Percentiles rank a stretch among this genome's conserved stretches.
These are phyloP conservation scores for Russula ochroleuca DNA, from an alignment of 768 basidiomycete genomes.

Conservation along the genomic window DNA sequence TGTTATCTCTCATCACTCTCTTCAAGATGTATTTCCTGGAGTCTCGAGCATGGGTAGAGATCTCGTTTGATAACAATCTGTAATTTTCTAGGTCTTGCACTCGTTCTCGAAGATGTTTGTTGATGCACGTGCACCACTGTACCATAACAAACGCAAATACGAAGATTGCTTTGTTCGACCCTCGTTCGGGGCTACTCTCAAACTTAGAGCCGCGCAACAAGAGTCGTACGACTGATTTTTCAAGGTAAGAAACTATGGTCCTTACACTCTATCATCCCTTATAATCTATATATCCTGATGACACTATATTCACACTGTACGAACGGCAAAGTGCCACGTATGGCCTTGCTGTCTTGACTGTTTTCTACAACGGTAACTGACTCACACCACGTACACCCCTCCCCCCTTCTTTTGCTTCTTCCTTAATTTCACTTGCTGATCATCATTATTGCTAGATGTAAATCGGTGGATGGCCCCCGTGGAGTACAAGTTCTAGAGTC, in stretches of 20 bases:
- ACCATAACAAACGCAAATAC: background rate
- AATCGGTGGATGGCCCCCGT: background rate
- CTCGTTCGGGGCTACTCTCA: too few species aligned
- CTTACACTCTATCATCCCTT: background rate
- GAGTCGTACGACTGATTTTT: background rate
- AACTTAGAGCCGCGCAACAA: too few species aligned
- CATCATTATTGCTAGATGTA: background rate
- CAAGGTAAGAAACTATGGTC: slow-evolving; percentile 10
- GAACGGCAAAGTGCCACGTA: slow-evolving; percentile 44
- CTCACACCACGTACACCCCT: slow-evolving; percentile 31
- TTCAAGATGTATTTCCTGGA: background rate
- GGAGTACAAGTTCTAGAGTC: background rate
- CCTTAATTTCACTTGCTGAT: slow-evolving; percentile 4
- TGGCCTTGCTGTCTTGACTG: slow-evolving; percentile 47
- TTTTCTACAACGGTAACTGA: slow-evolving; percentile 88
- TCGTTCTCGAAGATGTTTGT: background rate
- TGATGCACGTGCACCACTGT: background rate
- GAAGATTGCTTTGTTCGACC: too few species aligned
- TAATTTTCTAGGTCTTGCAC: too few species aligned
- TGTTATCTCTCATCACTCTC: background rate
- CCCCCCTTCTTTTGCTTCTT: background rate
- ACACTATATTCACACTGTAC: slow-evolving; percentile 72
- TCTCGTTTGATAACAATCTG: background rate
- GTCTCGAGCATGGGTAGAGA: background rate
- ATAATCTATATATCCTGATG: slow-evolving; percentile 42